A percentile compares a stretch with the other conserved stretches of the same genome.
Evolutionary conservation across 768 basidiomycete genomes (phyloP).

Genomic region (Crepidotus variabilis): DNA sequence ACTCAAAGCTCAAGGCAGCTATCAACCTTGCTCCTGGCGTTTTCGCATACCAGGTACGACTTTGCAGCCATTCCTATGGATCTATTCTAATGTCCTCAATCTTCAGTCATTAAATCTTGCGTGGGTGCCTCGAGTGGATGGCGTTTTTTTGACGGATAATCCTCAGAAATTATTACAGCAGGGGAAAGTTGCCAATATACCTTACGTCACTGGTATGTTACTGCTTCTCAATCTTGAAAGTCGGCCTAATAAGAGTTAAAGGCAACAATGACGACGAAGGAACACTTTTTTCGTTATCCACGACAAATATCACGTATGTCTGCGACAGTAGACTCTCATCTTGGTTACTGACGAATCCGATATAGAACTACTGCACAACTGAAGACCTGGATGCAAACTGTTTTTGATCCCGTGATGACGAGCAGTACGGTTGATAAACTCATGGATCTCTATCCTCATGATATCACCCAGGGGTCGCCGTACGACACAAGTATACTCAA

Average conservation of each 20-base stretch:
- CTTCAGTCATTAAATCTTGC: background rate
- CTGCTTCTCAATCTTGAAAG: background rate
- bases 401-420: constrained; percentile 18
- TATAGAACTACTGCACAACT: constrained; percentile 18
- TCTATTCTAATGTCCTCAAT: background rate
- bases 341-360: background rate
- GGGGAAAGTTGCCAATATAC: constrained; percentile 44
- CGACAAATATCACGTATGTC: constrained; percentile 38
- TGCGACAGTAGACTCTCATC: background rate
- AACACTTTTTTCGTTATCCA: constrained; percentile 42
- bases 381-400: constrained; percentile 14
- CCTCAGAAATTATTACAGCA: constrained; percentile 37
- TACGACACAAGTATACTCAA: constrained; percentile 42
- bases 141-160: constrained; percentile 39
- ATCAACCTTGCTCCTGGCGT: constrained; percentile 35
- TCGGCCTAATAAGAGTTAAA: constrained; percentile 6
- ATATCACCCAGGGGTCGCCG: constrained; percentile 42
- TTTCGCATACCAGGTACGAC: constrained; percentile 33
- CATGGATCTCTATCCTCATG: constrained; percentile 30
- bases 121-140: constrained; percentile 42
- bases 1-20: constrained; percentile 31
- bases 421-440: constrained; percentile 15
- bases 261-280: constrained; percentile 59
- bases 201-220: constrained; percentile 33
- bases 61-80: background rate